Percentiles rank a stretch among this genome's conserved stretches.
phyloP scores from a whole-genome alignment of 2,329 filamentous ascomycete species.

The Exserohilum turcica region DNA sequence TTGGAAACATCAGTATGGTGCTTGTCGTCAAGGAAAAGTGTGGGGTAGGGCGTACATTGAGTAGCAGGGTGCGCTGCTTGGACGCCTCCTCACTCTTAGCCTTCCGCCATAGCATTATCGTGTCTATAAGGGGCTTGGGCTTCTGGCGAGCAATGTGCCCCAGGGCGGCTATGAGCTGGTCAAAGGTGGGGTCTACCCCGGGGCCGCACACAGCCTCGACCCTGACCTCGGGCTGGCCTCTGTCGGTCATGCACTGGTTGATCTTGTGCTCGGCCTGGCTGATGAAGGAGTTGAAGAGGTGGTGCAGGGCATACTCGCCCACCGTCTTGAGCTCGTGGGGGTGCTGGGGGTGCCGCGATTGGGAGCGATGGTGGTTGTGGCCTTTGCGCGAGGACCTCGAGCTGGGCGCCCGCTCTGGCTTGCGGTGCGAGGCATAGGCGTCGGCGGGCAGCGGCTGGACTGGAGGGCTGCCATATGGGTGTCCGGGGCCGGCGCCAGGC shows the following conservation, averaged over 20 bases:
- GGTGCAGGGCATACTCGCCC: slow-evolving; percentile 96
- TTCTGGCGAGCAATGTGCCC: slow-evolving; percentile 94
- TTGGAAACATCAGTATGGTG: slow-evolving; percentile 26
- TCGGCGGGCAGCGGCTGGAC: slow-evolving; percentile 19
- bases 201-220: slow-evolving; percentile 91
- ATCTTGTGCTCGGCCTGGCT: slow-evolving; percentile 96
- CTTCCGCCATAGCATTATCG: slow-evolving; percentile 98
- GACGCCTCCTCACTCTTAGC: slow-evolving; percentile 86
- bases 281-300: slow-evolving; percentile 97
- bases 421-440: slow-evolving; percentile 30
- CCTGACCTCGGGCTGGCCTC: slow-evolving; percentile 78
- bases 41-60: slow-evolving; percentile 33
- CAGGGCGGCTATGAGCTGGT: slow-evolving; percentile 89
- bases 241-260: slow-evolving; percentile 79
- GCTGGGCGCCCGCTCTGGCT: slow-evolving; percentile 55
- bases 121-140: slow-evolving; percentile 93
- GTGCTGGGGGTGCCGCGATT: slow-evolving; percentile 65
- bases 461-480: slow-evolving; percentile 16
- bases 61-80: slow-evolving; percentile 39
- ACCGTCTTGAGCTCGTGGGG: slow-evolving; percentile 84
- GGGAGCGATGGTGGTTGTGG: slow-evolving; percentile 77
- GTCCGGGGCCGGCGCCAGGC: slow-evolving; percentile 14
- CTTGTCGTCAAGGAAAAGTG: neutral
- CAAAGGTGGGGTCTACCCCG: slow-evolving; percentile 84
- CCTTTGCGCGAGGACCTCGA: slow-evolving; percentile 72